Base-by-base conservation (phyloP, 2,329 filamentous ascomycete species). In the Microsporum canis region DNA sequence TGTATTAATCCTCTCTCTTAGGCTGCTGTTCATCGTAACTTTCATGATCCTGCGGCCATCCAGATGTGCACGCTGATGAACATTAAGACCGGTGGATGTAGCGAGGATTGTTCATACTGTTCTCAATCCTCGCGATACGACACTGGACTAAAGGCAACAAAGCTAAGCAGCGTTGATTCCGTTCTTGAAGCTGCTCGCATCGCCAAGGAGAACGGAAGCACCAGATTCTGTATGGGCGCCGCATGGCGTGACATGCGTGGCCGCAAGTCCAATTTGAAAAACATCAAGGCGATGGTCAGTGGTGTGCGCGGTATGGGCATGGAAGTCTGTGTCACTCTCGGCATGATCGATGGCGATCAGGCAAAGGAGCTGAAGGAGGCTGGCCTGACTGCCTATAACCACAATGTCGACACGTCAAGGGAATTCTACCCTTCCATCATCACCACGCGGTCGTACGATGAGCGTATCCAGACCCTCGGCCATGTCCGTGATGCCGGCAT, bases 21-120 rank as follows among this genome's bases (percentile, higher is more conserved):
- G 89, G 85, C 84, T 66, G 82, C 81, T 39, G 78, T 95, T 61
- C 91, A 96, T 75, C 86, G 89, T 53, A 86, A 87, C 68, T 95
- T 95, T 78, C 91, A 95, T 76, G 83, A 88, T 70, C 88, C 91
- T 5, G 80, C 85, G 55, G 86, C 89, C 33, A 89, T 96, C 65
- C 91, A 96, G 75, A 87, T 95, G 75, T 96, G 91, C 78, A 96
- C 91, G 0, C 80, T 96, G 62, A 95, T 95, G 88, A 95, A 95
- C 79, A 96, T 96, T 79, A 96, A 96, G 73, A 95, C 89, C 6
- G 91, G 91, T 60, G 91, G 91, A 56, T 96, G 91, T 76, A 90
- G 84, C 67, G 91, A 95, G 74, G 91, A 96, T 75, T 96, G 91
- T 77, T 89, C 87, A 29, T 96, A 96, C 82, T 95, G 90, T 73